Evolutionary conservation across 192 early-diverging fungal genomes (phyloP).

Genomic region (Backusella circina): DNA sequence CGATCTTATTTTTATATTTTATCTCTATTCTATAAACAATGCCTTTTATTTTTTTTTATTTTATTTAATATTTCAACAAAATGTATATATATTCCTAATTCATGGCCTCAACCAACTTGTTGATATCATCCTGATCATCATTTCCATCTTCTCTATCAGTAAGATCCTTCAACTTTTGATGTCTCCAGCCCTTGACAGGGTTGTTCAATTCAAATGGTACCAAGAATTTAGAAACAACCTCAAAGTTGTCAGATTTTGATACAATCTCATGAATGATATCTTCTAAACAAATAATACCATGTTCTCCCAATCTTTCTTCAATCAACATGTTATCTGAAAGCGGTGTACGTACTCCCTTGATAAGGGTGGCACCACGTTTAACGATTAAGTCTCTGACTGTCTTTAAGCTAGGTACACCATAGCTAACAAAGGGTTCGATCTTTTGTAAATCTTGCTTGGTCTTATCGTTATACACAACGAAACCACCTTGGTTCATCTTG

Average conservation of each 20-base stretch:
- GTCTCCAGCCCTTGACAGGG: slow-evolving; percentile 20
- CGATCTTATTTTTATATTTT: not conserved
- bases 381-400: slow-evolving; percentile 21
- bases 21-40: slow-evolving; percentile 7
- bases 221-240: slow-evolving; percentile 3
- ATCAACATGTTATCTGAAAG: slow-evolving; percentile 29
- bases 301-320: slow-evolving; percentile 15
- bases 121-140: slow-evolving; percentile 13
- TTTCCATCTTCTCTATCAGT: not conserved
- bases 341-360: slow-evolving; percentile 15
- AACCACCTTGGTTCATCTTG: slow-evolving; percentile 16
- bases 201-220: slow-evolving; percentile 7
- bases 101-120: slow-evolving; percentile 20
- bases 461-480: not conserved
- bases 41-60: not conserved
- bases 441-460: not conserved
- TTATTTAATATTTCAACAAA: not conserved
- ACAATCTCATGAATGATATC: slow-evolving; percentile 30
- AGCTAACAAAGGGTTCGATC: slow-evolving; percentile 18
- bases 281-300: slow-evolving; percentile 28
- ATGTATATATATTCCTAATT: slow-evolving; percentile 7
- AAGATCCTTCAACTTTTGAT: slow-evolving; percentile 10
- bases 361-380: slow-evolving; percentile 19
- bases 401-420: slow-evolving; percentile 15
- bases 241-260: slow-evolving; percentile 10